Evolutionary conservation across 805 yeast genomes (phyloP), one percentile per base, ranked within the genome.

Genomic region (Pichia pseudocactophila): DNA sequence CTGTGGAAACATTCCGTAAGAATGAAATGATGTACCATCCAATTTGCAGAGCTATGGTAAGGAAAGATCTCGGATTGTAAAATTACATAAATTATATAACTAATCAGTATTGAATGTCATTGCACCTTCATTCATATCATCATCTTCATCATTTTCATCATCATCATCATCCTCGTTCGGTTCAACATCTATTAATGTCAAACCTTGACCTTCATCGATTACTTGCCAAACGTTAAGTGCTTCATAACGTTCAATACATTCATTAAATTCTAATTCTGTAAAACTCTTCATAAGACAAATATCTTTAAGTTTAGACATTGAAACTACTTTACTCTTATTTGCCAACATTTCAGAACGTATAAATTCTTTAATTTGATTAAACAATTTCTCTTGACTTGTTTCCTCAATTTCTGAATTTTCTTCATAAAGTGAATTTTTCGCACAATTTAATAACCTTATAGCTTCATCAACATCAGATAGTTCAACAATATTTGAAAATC

Each of bases 401-500:
- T 85, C 94, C 48, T 77, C 85, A 33, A 69, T 62, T 25, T 64
- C 66, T 15, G 57, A 63, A 47, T 65, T 68, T 37, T 70, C 75
- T 34, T 74, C 76, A 49, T 74, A 74, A 54, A 90, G 70, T 7
- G 96, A 82, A 45, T 82, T 78, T 63, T 89, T 85, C n/a, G 96
- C 86, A 12, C 85, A 95, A 53, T 81, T 81, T 44, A 81, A 70
- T 51, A 92, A 72, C 56, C 98, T 76, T 55, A 92, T 68, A 0
- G 98, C 96, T 65, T 92, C 99, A 56, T 92, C 97, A 33, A 92
- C 96, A 62, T 92, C 97, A 44, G 76, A 84, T 34, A 70, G 65
- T 27, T 69, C 71, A 7, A 92, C 97, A 16, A 57, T 64, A 48
- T 81, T 71, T 44, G 80, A 80, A 59, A 92, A 86, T 57, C 97